phyloP scores from a whole-genome alignment of 2,329 filamentous ascomycete genomes.

The Phaeophleospora eucalypticola region DNA sequence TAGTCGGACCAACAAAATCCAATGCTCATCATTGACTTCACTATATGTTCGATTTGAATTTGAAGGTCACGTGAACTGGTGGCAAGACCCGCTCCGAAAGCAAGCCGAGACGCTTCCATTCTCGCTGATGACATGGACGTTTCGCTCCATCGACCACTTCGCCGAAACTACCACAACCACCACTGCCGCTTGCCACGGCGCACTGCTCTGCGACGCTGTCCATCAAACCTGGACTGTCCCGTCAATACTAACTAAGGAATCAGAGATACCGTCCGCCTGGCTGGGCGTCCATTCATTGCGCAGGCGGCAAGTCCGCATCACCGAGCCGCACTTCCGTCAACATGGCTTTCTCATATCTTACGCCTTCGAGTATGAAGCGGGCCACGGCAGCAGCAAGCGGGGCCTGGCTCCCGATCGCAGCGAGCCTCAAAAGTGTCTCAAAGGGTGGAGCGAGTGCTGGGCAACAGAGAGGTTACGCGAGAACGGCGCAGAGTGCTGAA shows the following conservation, averaged over 20 bases:
- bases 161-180: neutral
- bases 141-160: neutral
- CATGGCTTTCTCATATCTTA: conserved; percentile 1
- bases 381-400: conserved; percentile 3
- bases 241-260: neutral
- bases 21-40: too few relatives aligned
- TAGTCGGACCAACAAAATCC: too few relatives aligned
- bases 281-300: neutral
- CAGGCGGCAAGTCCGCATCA: conserved; percentile 6
- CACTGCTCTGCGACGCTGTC: neutral
- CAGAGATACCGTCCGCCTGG: neutral
- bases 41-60: too few relatives aligned
- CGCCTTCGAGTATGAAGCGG: conserved; percentile 1
- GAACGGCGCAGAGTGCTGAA: neutral
- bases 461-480: neutral
- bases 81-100: neutral
- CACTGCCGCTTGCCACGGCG: neutral
- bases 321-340: neutral
- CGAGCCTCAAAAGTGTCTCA: neutral
- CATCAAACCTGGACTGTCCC: neutral
- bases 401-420: conserved; percentile 1
- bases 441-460: neutral
- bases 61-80: neutral
- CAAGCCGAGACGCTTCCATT: neutral
- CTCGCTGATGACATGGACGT: neutral